Evolutionary conservation across 768 basidiomycete species (phyloP), one percentile per base, ranked within the genome.

Genomic region (Podaxis sp.): DNA sequence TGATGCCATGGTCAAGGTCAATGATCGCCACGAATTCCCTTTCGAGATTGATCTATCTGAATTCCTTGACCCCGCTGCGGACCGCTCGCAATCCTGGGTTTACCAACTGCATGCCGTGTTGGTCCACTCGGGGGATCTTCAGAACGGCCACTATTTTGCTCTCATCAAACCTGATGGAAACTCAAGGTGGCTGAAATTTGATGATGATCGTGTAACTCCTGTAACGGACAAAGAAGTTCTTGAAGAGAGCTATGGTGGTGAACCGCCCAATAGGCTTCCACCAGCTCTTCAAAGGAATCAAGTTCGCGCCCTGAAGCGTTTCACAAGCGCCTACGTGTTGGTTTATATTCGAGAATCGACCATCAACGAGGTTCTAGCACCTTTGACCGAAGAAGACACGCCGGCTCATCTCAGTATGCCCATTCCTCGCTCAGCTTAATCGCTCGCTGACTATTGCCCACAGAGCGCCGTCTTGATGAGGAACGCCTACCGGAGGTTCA

Each of bases 251-350:
- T 99, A 92, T 69, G 97, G 97, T 24, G 97, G 97, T 52, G 97
- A 99, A 76, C 79, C 88, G 8, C 72, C 92, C 65, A 95, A 92
- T 66, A 90, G 92, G 1, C 69, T 89, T 42, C 84, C 88, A 15
- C 88, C 90, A 0, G 84, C 88, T 1, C 77, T 91, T 65, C 84
- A 95, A 73, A 89, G 95, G 58, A 95, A 94, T 67, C 95, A 96
- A 76, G 92, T 93, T 13, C 85, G 96, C 39, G 90, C 96, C 7
- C 90, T 96, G 84, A 99, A 99, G 77, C 90, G 96, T 54, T 99
- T 99, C 77, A 99, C 96, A 24, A 99, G 99, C 75, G 97, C 97
- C 46, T 99, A 99, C 80, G 99, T 99, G 97, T 80, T 99, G 84
- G 97, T 99, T 36, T 99, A 99, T 75, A 87, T 98, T 63, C 88